Percentiles rank a stretch among this genome's conserved stretches.
phyloP scores from a whole-genome alignment of 345 rosid genomes.

The Eucalyptus virginea region DNA sequence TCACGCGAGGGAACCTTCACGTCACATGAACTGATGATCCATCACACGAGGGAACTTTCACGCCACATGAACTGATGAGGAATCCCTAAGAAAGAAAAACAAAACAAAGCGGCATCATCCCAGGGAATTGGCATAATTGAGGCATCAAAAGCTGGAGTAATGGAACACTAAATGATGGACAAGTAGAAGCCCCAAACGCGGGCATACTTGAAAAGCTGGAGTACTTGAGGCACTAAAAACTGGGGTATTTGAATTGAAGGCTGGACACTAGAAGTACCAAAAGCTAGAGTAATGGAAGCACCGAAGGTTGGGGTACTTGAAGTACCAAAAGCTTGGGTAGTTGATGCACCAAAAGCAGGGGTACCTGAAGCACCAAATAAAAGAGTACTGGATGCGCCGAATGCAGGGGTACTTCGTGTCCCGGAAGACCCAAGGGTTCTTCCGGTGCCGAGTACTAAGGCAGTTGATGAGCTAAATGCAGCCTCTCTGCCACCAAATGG shows the following conservation, averaged over 20 bases:
- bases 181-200: conserved; percentile 37
- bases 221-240: conserved; percentile 15
- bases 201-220: conserved; percentile 38
- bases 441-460: conserved; percentile 27
- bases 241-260: conserved; percentile 4
- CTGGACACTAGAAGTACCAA: conserved; percentile 6
- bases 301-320: background rate
- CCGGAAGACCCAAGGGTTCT: conserved; percentile 35
- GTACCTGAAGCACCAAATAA: conserved; percentile 38
- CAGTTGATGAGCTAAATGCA: conserved; percentile 33
- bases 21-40: background rate
- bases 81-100: background rate
- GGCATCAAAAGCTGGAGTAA: conserved; percentile 11
- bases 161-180: conserved; percentile 33
- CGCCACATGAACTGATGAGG: background rate
- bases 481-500: conserved; percentile 30
- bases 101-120: background rate
- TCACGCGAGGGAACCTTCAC: background rate
- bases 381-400: conserved; percentile 16
- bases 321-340: conserved; percentile 10
- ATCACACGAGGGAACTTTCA: background rate
- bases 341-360: conserved; percentile 38
- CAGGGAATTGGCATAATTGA: background rate
- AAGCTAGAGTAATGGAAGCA: background rate
- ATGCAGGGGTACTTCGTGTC: conserved; percentile 16